Evolutionary conservation across 495 filamentous ascomycete species (phyloP), one percentile per base, ranked within the genome.

Genomic region (Trichoderma virens): DNA sequence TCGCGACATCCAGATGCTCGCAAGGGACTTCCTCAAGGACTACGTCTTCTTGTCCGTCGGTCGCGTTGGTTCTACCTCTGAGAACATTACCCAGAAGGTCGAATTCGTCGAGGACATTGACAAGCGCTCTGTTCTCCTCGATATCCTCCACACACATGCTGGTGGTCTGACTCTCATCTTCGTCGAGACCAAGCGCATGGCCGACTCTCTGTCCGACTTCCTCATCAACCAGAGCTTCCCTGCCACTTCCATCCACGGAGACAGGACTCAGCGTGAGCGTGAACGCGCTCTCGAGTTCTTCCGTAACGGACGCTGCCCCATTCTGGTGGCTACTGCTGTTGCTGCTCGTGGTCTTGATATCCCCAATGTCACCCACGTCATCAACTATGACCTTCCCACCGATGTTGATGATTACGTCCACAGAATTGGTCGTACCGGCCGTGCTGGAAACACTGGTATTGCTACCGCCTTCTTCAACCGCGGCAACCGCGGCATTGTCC

Each of bases 401-500:
- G 95, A 98, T 73, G 97, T 98, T 70, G 94, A 98, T 71, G 94
- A 98, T 81, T 98, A 98, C 70, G 95, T 98, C 65, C 94, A 98
- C 79, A 91, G 94, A 76, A 98, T 98, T 74, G 94, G 94, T 87
- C 95, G 94, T 93, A 98, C 94, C 65, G 94, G 95, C 71, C 94
- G 94, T 90, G 95, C 95, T 65, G 94, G 94, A 74, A 98, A 98
- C 81, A 97, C 93, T 67, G 94, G 94, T 87, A 90, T 97, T 65
- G 90, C 94, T 9, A 98, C 94, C 64, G 93, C 95, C 59, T 98
- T 98, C 85, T 98, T 97, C 86, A 98, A 98, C 86, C 94, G 94
- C 72, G 92, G 92, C 70, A 98, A 98, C 85, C 90, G 94, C 67
- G 94, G 93, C 76, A 90, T 98, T 67, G 94, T 97, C 60, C 88